phyloP scores from a whole-genome alignment of 2,329 filamentous ascomycete genomes.

The Botrytis paeoniae region DNA sequence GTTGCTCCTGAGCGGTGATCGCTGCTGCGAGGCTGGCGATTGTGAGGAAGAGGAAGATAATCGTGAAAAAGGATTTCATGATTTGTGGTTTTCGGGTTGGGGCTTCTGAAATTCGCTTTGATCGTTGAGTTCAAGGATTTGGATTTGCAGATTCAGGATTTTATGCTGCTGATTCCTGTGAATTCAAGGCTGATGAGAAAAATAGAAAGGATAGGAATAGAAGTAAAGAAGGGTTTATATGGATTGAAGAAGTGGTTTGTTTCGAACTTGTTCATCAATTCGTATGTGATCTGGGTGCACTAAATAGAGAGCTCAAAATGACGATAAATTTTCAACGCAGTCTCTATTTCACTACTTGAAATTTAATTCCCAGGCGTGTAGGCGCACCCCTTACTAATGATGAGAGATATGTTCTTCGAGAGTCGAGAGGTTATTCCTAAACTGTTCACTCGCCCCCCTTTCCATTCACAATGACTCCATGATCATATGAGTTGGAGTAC shows the following conservation, averaged over 20 bases:
- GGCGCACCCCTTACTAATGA: not conserved
- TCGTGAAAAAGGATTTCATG: not conserved
- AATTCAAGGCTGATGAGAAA: not conserved
- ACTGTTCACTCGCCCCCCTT: not conserved
- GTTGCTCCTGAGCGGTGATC: not conserved
- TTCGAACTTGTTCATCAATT: not conserved
- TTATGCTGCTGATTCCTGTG: not conserved
- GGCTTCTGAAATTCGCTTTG: not conserved
- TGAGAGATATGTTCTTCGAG: not conserved
- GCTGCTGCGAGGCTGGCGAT: not conserved
- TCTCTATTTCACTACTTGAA: not conserved
- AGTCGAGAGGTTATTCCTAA: not conserved
- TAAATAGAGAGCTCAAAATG: not conserved
- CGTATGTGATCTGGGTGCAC: not conserved
- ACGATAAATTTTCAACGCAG: not conserved
- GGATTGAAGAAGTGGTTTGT: not conserved
- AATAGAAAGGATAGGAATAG: not conserved
- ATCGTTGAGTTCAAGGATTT: not conserved
- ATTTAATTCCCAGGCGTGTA: not conserved
- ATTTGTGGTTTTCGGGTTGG: not conserved
- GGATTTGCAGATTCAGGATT: not conserved
- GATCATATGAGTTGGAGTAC: not conserved
- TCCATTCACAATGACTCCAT: not conserved
- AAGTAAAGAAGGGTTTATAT: not conserved
- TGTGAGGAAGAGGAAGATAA: not conserved